Conservation (phyloP, 148 eudicot species). For the Cornus suecica region DNA sequence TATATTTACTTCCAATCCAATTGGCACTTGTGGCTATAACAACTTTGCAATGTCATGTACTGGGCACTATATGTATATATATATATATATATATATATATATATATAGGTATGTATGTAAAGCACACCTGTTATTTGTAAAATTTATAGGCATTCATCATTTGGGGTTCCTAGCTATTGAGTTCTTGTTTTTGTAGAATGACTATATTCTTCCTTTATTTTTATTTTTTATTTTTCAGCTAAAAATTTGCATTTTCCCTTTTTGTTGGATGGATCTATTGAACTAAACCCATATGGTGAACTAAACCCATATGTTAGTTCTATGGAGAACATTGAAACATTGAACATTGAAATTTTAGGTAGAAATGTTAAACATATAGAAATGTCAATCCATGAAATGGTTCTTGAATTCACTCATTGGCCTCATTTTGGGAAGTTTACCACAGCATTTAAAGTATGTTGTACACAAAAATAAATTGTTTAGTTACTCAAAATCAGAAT, state of each 20-base stretch:
- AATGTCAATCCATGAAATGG: not conserved
- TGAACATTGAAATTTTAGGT: not conserved
- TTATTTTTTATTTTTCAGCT: not conserved
- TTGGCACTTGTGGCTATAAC: not conserved
- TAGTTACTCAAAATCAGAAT: not conserved
- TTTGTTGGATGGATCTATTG: too few species aligned
- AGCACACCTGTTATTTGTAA: too few species aligned
- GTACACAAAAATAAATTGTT: not conserved
- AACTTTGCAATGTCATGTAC: not conserved
- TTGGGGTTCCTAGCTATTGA: too few species aligned
- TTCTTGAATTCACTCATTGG: not conserved
- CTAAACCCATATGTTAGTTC: not conserved
- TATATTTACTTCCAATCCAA: not conserved
- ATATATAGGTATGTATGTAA: not conserved
- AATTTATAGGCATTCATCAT: too few species aligned
- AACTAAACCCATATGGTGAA: not conserved
- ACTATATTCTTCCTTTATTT: too few species aligned
- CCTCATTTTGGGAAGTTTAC: not conserved
- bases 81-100: too few species aligned
- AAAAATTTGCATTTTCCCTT: too few species aligned
- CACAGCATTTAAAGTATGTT: not conserved
- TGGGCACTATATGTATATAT: too few species aligned
- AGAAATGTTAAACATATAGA: not conserved
- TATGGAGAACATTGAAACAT: not conserved
- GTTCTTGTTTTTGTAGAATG: not conserved